Conservation (phyloP, 768 basidiomycete species). For the Tulasnella sp. region DNA sequence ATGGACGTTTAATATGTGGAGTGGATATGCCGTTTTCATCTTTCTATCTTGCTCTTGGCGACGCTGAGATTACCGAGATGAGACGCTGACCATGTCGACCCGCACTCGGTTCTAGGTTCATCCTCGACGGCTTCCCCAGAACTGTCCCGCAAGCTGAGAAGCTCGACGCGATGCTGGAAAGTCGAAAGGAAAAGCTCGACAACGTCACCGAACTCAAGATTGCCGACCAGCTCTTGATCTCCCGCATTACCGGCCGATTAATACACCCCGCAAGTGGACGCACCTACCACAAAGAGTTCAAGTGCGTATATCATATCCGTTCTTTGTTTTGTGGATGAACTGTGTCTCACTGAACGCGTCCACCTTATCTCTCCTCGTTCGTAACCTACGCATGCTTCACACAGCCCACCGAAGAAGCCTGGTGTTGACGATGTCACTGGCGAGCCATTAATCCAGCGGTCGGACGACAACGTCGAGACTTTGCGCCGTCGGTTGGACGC, state of each 20-base stretch:
- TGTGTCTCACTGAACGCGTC: neutral
- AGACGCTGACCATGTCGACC: neutral
- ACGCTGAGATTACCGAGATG: neutral
- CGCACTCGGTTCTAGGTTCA: constrained; percentile 60
- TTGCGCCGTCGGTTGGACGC: constrained; percentile 79
- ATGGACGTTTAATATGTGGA: neutral
- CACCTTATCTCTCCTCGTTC: neutral
- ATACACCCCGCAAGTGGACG: constrained; percentile 87
- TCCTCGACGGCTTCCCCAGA: constrained; percentile 98
- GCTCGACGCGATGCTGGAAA: constrained; percentile 83
- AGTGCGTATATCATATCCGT: constrained; percentile 52
- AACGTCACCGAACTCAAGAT: constrained; percentile 90
- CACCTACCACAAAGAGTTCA: constrained; percentile 92
- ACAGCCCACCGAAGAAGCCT: constrained; percentile 94
- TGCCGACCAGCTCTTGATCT: constrained; percentile 91
- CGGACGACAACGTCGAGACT: constrained; percentile 96
- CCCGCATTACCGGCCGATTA: constrained; percentile 93
- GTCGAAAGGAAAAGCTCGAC: constrained; percentile 82
- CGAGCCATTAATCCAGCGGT: constrained; percentile 93
- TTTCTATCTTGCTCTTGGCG: neutral
- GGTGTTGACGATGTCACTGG: constrained; percentile 91
- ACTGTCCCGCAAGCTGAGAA: constrained; percentile 96
- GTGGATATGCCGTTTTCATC: neutral
- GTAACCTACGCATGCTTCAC: neutral
- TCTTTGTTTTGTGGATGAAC: neutral